Base-by-base conservation (phyloP, 345 rosid species). In the Eucalyptus curtisii region DNA sequence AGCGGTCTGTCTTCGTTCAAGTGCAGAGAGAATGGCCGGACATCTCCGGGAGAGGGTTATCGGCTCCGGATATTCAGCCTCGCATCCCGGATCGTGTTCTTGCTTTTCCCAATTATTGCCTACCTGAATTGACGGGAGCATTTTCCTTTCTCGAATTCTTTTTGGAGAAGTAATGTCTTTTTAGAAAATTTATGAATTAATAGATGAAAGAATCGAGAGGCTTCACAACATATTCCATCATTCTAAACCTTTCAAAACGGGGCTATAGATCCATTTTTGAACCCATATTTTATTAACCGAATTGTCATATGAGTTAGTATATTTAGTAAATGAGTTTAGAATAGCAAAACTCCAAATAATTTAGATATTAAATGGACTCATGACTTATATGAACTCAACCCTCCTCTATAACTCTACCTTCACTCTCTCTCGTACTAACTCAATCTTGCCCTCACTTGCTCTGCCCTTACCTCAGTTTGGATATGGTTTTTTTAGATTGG, bases 381-480 rank as follows among this genome's bases (percentile, higher is more conserved):
- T 52, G 57, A 20, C 57, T 52, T 52, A 52, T 52, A 19, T 8
- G 25, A 0, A 52, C 57, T 20, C 25, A 52, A 20, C 25, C 10
- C 24, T 20, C 57, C 0, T 52, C 10, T 52, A 8, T 52, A 0
- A 8, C 25, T 52, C 10, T 19, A 19, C 55, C 5, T 52, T 52
- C 57, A 20, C 10, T 20, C 5, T 52, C 25, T 52, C 5, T 7
- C 1, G 0, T 1, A 52, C 10, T 52, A 20, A 52, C 25, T 1
- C 25, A 2, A 52, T 52, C 4, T 52, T 52, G 2, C 25, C 25
- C 25, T 52, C 0, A 2, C 10, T 52, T 52, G 7, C 57, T 20
- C 10, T 52, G 2, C 10, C 25, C 2, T 20, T 52, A 8, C 57
- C 25, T 20, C 10, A 52, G 10, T 52, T 52, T 52, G 25, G 25